Conservation (phyloP, 305 asterid species). For the Solanum hybrid region DNA sequence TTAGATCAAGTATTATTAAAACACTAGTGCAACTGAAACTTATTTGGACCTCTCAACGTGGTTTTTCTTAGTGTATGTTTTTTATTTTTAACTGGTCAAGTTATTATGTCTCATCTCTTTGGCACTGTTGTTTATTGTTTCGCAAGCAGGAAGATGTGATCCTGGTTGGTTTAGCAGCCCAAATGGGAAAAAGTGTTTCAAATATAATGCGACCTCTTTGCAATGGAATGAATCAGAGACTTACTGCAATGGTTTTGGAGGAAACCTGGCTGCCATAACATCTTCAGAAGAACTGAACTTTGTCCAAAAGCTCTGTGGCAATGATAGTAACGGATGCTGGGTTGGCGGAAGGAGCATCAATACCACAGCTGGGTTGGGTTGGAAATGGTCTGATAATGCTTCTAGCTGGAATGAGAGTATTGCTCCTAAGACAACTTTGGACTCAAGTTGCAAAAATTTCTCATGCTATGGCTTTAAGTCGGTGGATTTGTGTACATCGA, state of each 20-base stretch:
- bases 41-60: background rate
- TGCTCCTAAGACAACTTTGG: slow-evolving; percentile 14
- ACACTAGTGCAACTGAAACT: background rate
- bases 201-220: slow-evolving; percentile 28
- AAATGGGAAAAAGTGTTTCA: slow-evolving; percentile 44
- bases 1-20: background rate
- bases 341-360: slow-evolving; percentile 62
- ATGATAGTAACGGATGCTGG: slow-evolving; percentile 61
- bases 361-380: slow-evolving; percentile 17
- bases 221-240: slow-evolving; percentile 74
- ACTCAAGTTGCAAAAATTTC: slow-evolving; percentile 35
- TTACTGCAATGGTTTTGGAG: slow-evolving; percentile 45
- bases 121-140: background rate
- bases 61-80: background rate
- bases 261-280: slow-evolving; percentile 57
- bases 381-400: slow-evolving; percentile 78
- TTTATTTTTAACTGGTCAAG: background rate
- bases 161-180: slow-evolving; percentile 52
- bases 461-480: slow-evolving; percentile 31
- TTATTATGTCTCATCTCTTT: slow-evolving; percentile 1
- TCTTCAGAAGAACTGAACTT: slow-evolving; percentile 44
- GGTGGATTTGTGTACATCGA: slow-evolving; percentile 38
- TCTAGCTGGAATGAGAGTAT: slow-evolving; percentile 44
- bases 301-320: slow-evolving; percentile 48
- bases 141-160: slow-evolving; percentile 49